Base-by-base conservation (phyloP, 768 basidiomycete species). In the Sarcodon aspratus region DNA sequence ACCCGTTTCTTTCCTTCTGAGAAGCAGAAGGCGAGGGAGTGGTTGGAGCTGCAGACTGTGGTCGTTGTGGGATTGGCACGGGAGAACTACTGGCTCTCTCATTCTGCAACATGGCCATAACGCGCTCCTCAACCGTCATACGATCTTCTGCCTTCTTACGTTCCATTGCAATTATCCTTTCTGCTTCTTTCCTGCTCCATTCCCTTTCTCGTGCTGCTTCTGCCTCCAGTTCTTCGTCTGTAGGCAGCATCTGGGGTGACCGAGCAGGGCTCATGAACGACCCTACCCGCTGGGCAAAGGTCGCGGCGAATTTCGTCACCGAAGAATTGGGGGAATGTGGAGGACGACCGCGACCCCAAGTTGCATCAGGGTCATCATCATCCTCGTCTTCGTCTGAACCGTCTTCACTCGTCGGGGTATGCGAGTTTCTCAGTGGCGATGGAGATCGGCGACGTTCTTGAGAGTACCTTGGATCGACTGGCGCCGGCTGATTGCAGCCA, bases 161-260 rank as follows among this genome's bases (percentile, higher is more conserved):
- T 62, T 91, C 89, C 47, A 64, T 71, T 0, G 72, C 80, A 31
- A 91, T 65, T 53, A 91, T 91, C 1, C 70, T 72, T 61, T 91
- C 88, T 1, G 88, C 88, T 60, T 90, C 86, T 36, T 78, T 70
- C 50, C 89, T 68, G 54, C 82, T 84, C 38, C 71, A 67, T 55
- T 90, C 88, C 40, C 88, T 76, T 60, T 90, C 87, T 27, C 78
- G 68, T 50, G 82, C 76, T 8, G 85, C 87, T 52, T 89, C 83
- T 2, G 84, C 85, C 63, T 90, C 88, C 8, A 92, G 64, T 59
- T 92, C 85, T 0, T 82, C 85, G 58, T 89, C 85, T 1, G 81
- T 76, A 2, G 76, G 84, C 17, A 75, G 65, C 15, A 50, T 51
- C 12, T 67, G 66, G 4, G 56, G 57, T 6, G 72, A 64, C 37